Evolutionary conservation across 768 basidiomycete species (phyloP).

Genomic region (Tubosaeta brunneosetosa): DNA sequence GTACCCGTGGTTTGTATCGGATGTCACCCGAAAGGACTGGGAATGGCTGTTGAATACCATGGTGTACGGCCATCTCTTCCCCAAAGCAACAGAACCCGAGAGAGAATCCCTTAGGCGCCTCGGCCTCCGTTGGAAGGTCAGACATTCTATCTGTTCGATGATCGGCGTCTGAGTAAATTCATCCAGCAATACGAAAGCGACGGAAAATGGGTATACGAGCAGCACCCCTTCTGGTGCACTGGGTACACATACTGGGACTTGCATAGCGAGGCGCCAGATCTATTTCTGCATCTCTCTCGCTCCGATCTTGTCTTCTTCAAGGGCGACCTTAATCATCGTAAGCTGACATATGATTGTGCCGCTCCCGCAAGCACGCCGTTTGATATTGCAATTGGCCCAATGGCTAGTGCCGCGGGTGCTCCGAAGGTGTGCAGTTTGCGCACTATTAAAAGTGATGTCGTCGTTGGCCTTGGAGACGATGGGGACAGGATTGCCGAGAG

Average conservation of each 20-base stretch:
- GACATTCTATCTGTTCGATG: background rate
- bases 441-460: slow-evolving; percentile 94
- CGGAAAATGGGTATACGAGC: slow-evolving; percentile 92
- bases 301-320: slow-evolving; percentile 94
- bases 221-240: slow-evolving; percentile 94
- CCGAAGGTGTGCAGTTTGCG: slow-evolving; percentile 82
- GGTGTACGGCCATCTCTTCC: slow-evolving; percentile 92
- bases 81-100: slow-evolving; percentile 73
- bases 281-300: slow-evolving; percentile 87
- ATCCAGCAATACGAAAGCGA: slow-evolving; percentile 83
- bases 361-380: slow-evolving; percentile 86
- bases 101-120: slow-evolving; percentile 75
- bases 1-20: slow-evolving; percentile 92
- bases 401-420: slow-evolving; percentile 84
- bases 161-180: slow-evolving; percentile 1
- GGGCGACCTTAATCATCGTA: slow-evolving; percentile 91
- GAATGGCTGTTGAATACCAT: slow-evolving; percentile 84
- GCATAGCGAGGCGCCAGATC: slow-evolving; percentile 77
- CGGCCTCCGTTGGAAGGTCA: slow-evolving; percentile 86
- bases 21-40: slow-evolving; percentile 93
- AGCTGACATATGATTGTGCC: slow-evolving; percentile 82
- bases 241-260: slow-evolving; percentile 93
- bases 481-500: slow-evolving; percentile 69
- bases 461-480: slow-evolving; percentile 73
- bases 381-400: slow-evolving; percentile 85